Base-by-base conservation (phyloP, 202 grass and related monocot genomes). In the Schoenoplectus triqueter region DNA sequence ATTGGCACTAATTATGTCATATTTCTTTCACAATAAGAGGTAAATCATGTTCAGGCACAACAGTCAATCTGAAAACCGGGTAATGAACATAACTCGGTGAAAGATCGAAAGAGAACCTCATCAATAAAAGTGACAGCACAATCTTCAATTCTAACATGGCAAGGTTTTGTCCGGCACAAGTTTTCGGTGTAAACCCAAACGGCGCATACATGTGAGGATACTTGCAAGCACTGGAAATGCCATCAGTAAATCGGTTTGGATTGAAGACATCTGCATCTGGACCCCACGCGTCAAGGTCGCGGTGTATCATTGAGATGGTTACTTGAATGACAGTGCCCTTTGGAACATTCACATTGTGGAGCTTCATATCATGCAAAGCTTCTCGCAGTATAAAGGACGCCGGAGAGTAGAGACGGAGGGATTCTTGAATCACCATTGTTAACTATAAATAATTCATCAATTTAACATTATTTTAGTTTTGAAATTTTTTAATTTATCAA, bases 371-470 rank as follows among this genome's bases (percentile, higher is more conserved):
- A 4, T 67, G 60, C 49, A 97, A 47, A 0, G 91, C 85, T 50
- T 93, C 88, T 1, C 94, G 87, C 62, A 81, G 80, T 71, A 97
- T 85, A 50, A 87, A 6, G 4, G 77, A 81, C 2, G 73, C 89
- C 0, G 91, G 89, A 19, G 94, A 88, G 82, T 85, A 90, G 10
- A 94, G 61, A 5, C 92, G 78, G 6, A 94, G 87, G 1, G 91
- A 92, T 39, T 97, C 94, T 79, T 97, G 94, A 71, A 97, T 92
- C 69, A 97, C 91, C 94, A 93, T 97, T 19, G 84, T 93, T 42
- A 97, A 41, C 91, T 97, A 79, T 73, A 39, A 10, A 68, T 10
- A 59, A 55, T 59, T 18, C 44, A 48, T 72, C 10, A 73, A 73
- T 73, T 14, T 73, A 9, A 10, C 69, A 73, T 19, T 50, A 7